phyloP scores from a whole-genome alignment of 148 eudicot genomes.

The Rhododendron ferrugineum region DNA sequence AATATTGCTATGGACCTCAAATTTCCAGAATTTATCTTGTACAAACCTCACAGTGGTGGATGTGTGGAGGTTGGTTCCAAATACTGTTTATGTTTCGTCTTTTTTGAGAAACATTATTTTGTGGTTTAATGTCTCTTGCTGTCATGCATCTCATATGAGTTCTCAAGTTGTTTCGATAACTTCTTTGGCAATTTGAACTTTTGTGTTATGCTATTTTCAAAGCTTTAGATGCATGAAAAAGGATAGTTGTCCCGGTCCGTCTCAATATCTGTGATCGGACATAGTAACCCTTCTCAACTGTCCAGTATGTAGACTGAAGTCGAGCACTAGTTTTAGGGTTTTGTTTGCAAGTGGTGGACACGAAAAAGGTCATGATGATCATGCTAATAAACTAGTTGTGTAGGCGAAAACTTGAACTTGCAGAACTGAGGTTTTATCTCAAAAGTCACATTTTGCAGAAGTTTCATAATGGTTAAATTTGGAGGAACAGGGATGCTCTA shows the following conservation, averaged over 20 bases:
- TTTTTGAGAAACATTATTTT: neutral
- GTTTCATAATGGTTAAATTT: neutral
- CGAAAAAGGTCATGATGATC: neutral
- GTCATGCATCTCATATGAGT: neutral
- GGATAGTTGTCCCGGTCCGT: neutral
- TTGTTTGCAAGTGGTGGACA: neutral
- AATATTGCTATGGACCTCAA: constrained; percentile 71
- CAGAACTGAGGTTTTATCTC: neutral
- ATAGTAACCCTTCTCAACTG: neutral
- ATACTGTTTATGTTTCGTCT: neutral
- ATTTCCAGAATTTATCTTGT: constrained; percentile 69
- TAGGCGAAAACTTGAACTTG: neutral
- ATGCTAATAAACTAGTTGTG: neutral
- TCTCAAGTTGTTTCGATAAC: neutral
- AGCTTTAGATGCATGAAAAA: neutral
- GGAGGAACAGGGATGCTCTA: neutral
- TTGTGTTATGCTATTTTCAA: neutral
- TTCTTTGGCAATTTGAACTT: neutral
- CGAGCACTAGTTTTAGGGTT: neutral
- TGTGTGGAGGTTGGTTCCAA: constrained; percentile 49
- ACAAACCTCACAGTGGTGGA: constrained; percentile 76
- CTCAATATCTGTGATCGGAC: neutral
- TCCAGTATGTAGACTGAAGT: neutral
- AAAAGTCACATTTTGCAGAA: neutral
- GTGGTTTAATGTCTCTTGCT: neutral